A percentile compares a stretch with the other conserved stretches of the same genome.
phyloP scores from a whole-genome alignment of 2,329 filamentous ascomycete genomes.

The Aspergillus transmontanensis region DNA sequence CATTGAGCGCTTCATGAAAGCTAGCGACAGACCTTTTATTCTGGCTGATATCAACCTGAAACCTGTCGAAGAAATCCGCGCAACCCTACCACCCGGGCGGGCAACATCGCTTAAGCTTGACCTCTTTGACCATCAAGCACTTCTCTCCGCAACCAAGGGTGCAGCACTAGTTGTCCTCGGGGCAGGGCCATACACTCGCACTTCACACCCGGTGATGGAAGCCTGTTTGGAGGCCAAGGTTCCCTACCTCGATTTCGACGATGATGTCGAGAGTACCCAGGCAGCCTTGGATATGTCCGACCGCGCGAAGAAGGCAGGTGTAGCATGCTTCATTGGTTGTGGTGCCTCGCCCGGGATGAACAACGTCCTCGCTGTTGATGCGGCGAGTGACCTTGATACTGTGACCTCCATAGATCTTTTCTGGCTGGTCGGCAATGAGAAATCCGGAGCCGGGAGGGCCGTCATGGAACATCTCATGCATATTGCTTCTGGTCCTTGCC shows the following conservation, averaged over 20 bases:
- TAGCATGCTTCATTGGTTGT: slow-evolving; percentile 10
- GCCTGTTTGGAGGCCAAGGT: no score
- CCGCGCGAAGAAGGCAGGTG: slow-evolving; percentile 5
- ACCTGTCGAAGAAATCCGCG: no score
- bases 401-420: slow-evolving; percentile 18
- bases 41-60: no score
- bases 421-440: slow-evolving; percentile 21
- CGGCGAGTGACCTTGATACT: slow-evolving; percentile 13
- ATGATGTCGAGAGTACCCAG: slow-evolving; percentile 15
- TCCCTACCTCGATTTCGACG: neutral
- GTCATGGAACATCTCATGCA: slow-evolving; percentile 23
- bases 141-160: no score
- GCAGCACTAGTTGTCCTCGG: no score
- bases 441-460: slow-evolving; percentile 13
- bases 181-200: no score
- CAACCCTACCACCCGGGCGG: no score
- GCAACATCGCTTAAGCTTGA: no score
- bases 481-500: slow-evolving; percentile 19
- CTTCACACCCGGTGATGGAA: no score
- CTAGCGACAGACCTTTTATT: no score
- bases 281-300: slow-evolving; percentile 4
- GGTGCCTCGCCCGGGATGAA: slow-evolving; percentile 12
- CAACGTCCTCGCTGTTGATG: slow-evolving; percentile 12
- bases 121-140: no score
- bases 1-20: no score